Base-by-base conservation (phyloP, 2,329 filamentous ascomycete genomes). In the Fusarium buxicola region DNA sequence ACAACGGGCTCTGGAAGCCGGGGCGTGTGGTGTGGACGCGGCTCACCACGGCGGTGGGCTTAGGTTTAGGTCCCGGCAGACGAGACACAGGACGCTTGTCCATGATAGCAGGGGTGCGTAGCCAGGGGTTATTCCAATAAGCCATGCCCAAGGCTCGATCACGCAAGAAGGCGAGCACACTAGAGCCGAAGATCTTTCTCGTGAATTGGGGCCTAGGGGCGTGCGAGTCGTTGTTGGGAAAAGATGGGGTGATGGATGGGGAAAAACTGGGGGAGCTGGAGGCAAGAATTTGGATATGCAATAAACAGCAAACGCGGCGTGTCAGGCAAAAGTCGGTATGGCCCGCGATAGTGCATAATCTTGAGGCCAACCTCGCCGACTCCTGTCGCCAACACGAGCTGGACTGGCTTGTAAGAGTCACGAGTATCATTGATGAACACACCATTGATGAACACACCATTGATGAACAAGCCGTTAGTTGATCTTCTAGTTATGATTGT, bases 41-140 rank as follows among this genome's bases (percentile, higher is more conserved):
- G 62, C 53, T 58, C 45, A 57, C 32, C 41, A 40, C 54, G 54
- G 58, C 49, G 43, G 38, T 36, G 28, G 55, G 27, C 36, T 49
- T 44, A 56, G 56, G 41, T 24, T 41, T 38, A 57, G 27, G 45
- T 40, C 44, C 48, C 31, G 32, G 34, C 25, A 27, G 32, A 36
- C 35, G 38, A 46, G 41, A 36, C 21, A 18, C 24, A 24, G 13
- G 32, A 21, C 18, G 6, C 21, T 21, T 21, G 21, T 15, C 21
- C 30, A 44, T 30, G 13, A 15, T 36, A 44, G 28, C 59, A 38
- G 56, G 60, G 56, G 56, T 65, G 50, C 35, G 54, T 62, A 55
- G 57, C 61, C 61, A 50, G 61, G 61, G 57, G 61, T 44, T 65
- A 65, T 65, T 50, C 44, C 61, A 65, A 65, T 62, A 65, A 58